phyloP scores from a whole-genome alignment of 2,329 filamentous ascomycete species.

The Penicillium capsulatum region DNA sequence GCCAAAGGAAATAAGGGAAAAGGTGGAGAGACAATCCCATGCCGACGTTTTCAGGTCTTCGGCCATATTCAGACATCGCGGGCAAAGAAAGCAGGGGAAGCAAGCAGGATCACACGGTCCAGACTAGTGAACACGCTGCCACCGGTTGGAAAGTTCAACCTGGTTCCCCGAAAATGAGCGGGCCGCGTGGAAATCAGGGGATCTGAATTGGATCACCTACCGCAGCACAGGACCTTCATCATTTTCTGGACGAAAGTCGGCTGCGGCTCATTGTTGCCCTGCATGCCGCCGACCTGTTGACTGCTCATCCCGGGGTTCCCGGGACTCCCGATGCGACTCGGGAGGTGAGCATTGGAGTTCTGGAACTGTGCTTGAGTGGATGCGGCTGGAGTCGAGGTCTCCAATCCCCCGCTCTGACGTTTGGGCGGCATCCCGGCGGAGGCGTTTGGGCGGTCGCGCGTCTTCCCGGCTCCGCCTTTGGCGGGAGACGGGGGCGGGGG shows the following conservation, averaged over 20 bases:
- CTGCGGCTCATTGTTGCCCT: conserved; percentile 62
- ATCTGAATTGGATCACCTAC: conserved; percentile 44
- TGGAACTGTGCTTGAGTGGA: conserved; percentile 96
- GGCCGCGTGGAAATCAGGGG: conserved; percentile 15
- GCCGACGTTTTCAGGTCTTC: conserved; percentile 18
- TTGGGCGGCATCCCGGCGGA: conserved; percentile 69
- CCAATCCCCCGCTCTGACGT: conserved; percentile 63
- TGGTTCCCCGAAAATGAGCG: conserved; percentile 27
- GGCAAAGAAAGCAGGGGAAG: conserved; percentile 14
- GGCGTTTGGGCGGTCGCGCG: conserved; percentile 68
- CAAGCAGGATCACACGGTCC: conserved; percentile 14
- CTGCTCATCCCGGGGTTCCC: conserved; percentile 57
- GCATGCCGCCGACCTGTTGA: conserved; percentile 54
- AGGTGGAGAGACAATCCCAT: conserved; percentile 21
- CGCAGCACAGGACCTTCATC: conserved; percentile 89
- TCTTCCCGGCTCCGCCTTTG: conserved; percentile 71
- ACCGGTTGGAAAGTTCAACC: conserved; percentile 30
- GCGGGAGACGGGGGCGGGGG: conserved; percentile 81
- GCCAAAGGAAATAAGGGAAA: conserved; percentile 11
- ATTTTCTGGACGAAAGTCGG: conserved; percentile 85
- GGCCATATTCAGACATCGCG: conserved; percentile 12
- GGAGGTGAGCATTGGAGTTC: conserved; percentile 85
- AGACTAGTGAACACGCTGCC: conserved; percentile 13
- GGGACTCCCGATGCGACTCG: conserved; percentile 56
- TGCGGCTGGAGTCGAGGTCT: conserved; percentile 77